Evolutionary conservation across 768 basidiomycete genomes (phyloP).

Genomic region (Tricholoma sp.): DNA sequence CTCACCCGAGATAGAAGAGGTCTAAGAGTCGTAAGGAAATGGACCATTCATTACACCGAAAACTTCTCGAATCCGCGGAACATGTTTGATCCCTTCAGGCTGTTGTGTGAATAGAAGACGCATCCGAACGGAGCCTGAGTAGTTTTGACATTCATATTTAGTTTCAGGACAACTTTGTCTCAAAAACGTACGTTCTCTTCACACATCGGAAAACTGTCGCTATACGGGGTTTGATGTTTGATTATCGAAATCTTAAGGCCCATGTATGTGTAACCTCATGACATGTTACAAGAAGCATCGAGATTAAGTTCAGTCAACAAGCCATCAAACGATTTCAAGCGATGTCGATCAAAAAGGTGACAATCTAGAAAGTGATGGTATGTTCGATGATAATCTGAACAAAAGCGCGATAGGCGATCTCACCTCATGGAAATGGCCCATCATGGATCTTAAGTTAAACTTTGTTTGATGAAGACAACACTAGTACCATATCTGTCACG

Average conservation of each 20-base stretch:
- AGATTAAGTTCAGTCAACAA: not conserved
- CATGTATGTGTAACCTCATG: not conserved
- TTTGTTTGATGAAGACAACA: not conserved
- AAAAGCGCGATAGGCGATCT: slow-evolving; percentile 2
- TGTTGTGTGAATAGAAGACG: not conserved
- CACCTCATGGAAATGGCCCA: not conserved
- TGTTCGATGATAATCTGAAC: not conserved
- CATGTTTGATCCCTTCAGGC: not conserved
- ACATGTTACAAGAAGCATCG: not conserved
- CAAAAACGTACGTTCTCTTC: not conserved
- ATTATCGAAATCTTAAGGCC: not conserved
- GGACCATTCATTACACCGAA: not conserved
- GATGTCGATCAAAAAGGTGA: slow-evolving; percentile 1
- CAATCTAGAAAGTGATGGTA: not conserved
- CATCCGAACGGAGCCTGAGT: not conserved
- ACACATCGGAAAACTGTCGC: not conserved
- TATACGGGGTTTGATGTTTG: not conserved
- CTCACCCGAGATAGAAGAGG: not conserved
- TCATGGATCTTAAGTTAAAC: slow-evolving; percentile 7
- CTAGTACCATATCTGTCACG: not conserved
- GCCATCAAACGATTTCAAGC: not conserved
- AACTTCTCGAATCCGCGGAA: not conserved
- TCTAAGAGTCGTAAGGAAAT: not conserved
- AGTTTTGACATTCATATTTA: not conserved
- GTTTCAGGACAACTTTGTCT: not conserved